phyloP scores from a whole-genome alignment of 2,329 filamentous ascomycete species.

The Talaromyces sp. region DNA sequence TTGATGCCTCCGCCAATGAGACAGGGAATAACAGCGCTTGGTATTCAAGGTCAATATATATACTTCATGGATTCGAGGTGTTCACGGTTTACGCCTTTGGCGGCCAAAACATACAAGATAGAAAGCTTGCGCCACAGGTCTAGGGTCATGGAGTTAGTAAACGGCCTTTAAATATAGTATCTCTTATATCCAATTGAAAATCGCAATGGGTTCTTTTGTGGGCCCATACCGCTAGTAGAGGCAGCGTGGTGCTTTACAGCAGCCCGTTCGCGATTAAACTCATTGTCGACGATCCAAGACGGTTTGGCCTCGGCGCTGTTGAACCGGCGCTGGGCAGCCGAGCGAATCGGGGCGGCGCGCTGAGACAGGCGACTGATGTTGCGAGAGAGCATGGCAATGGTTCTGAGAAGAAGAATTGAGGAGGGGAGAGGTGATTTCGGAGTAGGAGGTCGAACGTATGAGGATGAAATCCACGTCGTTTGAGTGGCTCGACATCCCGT shows the following conservation, averaged over 20 bases:
- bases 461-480: slow-evolving; percentile 23
- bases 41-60: too few species aligned
- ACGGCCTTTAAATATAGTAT: not conserved
- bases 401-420: slow-evolving; percentile 27
- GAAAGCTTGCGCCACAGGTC: slow-evolving; percentile 96
- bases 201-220: not conserved
- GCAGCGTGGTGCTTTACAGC: slow-evolving; percentile 89
- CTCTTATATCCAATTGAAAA: not conserved
- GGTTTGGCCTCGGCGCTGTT: slow-evolving; percentile 64
- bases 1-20: slow-evolving; percentile 75
- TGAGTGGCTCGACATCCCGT: slow-evolving; percentile 28
- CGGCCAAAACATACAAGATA: slow-evolving; percentile 73
- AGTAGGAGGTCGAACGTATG: slow-evolving; percentile 20
- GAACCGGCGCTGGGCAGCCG: slow-evolving; percentile 68
- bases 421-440: slow-evolving; percentile 19
- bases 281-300: slow-evolving; percentile 72
- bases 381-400: slow-evolving; percentile 63
- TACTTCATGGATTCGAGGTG: too few species aligned
- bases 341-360: slow-evolving; percentile 62
- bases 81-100: not conserved
- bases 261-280: slow-evolving; percentile 88
- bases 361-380: slow-evolving; percentile 63
- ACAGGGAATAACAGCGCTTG: slow-evolving; percentile 75
- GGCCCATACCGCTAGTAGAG: slow-evolving; percentile 73
- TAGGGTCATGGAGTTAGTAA: slow-evolving; percentile 46